Evolutionary conservation across 306 rosid species (phyloP).

Genomic region (Senna siamea): DNA sequence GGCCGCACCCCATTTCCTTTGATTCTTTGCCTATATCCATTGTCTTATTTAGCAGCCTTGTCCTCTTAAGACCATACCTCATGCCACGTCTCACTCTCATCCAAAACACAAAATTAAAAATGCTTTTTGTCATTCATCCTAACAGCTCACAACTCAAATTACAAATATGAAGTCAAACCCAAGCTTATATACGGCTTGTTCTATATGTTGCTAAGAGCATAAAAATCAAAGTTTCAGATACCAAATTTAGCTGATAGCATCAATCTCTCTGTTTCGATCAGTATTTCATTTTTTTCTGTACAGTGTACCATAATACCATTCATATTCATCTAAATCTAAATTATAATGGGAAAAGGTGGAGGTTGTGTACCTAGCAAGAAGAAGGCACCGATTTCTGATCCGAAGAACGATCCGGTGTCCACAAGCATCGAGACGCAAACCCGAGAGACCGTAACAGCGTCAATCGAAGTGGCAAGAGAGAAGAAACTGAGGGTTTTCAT

Average conservation of each 20-base stretch:
- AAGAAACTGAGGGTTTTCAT: conserved; percentile 14
- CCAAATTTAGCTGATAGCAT: too few relatives aligned
- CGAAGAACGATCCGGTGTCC: background rate
- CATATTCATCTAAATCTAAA: too few relatives aligned
- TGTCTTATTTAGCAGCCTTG: conserved; percentile 7
- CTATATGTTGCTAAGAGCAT: background rate
- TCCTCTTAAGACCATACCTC: background rate
- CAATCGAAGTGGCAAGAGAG: background rate
- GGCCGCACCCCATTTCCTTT: background rate
- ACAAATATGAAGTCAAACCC: conserved; percentile 8
- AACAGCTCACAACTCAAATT: background rate
- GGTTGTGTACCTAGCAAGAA: conserved; percentile 26
- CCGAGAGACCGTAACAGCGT: background rate
- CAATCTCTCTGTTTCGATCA: too few relatives aligned
- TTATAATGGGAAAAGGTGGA: conserved; percentile 21
- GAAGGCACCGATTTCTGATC: background rate
- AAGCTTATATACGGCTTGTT: background rate
- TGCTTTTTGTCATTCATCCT: background rate
- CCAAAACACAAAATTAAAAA: background rate
- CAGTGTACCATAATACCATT: too few relatives aligned
- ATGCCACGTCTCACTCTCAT: background rate
- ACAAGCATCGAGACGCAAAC: background rate
- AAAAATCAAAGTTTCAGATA: background rate
- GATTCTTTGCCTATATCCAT: conserved; percentile 15
- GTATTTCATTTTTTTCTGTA: too few relatives aligned